Percentiles rank a stretch among this genome's conserved stretches.
phyloP scores from a whole-genome alignment of 441 rosid species.

The Croton laevigatus region DNA sequence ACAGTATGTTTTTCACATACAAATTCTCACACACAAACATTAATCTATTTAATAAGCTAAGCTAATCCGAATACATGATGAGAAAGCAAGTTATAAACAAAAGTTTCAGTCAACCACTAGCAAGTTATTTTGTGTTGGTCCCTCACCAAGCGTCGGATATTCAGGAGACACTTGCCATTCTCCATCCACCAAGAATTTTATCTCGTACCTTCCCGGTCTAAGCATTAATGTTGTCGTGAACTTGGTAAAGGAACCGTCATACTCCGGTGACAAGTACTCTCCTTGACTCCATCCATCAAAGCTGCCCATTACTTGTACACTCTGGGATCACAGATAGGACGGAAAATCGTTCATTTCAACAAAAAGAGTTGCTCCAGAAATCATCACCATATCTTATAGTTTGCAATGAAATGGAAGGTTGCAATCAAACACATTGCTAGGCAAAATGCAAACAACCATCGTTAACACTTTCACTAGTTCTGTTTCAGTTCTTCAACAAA shows the following conservation, averaged over 20 bases:
- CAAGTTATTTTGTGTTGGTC: conserved; percentile 63
- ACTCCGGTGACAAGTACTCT: conserved; percentile 78
- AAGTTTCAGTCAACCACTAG: conserved; percentile 45
- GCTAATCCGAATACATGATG: background rate
- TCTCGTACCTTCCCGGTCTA: conserved; percentile 89
- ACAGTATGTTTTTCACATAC: too few relatives aligned
- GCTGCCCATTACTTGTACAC: conserved; percentile 89
- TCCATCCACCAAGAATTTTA: conserved; percentile 90
- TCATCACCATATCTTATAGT: too few relatives aligned
- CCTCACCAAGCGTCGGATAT: conserved; percentile 68
- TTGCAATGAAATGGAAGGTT: too few relatives aligned
- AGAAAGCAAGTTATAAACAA: background rate
- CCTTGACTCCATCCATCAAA: conserved; percentile 89
- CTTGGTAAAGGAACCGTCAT: conserved; percentile 60
- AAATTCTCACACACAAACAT: too few relatives aligned
- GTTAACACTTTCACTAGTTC: too few relatives aligned
- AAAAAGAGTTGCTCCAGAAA: too few relatives aligned
- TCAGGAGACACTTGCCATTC: conserved; percentile 80
- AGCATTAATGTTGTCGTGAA: conserved; percentile 65
- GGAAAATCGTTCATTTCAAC: too few relatives aligned
- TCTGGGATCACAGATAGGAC: conserved; percentile 34
- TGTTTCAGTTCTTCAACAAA: too few relatives aligned
- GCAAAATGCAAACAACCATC: too few relatives aligned
- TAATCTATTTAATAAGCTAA: background rate
- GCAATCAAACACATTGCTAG: too few relatives aligned